phyloP scores from a whole-genome alignment of 495 filamentous ascomycete genomes.

The Trichoderma reesei region DNA sequence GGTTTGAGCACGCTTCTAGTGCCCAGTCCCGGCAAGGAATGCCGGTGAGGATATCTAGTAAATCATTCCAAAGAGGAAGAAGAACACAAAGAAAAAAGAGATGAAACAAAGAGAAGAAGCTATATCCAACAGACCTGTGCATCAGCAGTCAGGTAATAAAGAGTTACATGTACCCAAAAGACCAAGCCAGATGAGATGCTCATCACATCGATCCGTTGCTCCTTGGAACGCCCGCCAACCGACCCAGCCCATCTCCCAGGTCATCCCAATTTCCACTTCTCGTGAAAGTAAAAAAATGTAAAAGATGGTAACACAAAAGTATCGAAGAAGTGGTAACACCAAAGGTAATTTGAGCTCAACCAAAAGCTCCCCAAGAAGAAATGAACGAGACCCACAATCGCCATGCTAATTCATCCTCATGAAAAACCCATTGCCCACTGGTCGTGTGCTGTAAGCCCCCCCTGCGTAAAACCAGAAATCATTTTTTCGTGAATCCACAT shows the following conservation, averaged over 20 bases:
- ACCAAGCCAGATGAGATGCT: constrained; percentile 1
- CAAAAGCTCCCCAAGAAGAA: constrained; percentile 2
- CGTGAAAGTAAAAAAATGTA: too few species aligned
- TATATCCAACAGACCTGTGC: background rate
- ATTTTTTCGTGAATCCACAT: constrained; percentile 1
- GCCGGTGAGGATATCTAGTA: constrained; percentile 6
- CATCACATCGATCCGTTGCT: constrained; percentile 6
- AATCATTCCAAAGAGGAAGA: background rate
- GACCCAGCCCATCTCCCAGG: background rate
- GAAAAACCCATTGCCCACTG: background rate
- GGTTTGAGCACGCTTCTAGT: constrained; percentile 4
- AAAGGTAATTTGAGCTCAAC: background rate
- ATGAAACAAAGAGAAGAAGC: background rate
- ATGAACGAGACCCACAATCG: constrained; percentile 7
- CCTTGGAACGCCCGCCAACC: constrained; percentile 8
- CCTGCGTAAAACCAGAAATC: background rate
- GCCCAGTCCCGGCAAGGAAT: background rate
- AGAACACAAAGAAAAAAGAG: background rate
- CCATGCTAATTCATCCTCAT: constrained; percentile 5
- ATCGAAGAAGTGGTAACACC: background rate
- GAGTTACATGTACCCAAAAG: background rate
- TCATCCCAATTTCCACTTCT: constrained; percentile 4
- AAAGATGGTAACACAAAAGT: background rate
- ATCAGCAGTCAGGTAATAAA: background rate
- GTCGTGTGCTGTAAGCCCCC: background rate